Evolutionary conservation across 1,139 yeast species (phyloP).

Genomic region (Kluyveromyces marxianus): DNA sequence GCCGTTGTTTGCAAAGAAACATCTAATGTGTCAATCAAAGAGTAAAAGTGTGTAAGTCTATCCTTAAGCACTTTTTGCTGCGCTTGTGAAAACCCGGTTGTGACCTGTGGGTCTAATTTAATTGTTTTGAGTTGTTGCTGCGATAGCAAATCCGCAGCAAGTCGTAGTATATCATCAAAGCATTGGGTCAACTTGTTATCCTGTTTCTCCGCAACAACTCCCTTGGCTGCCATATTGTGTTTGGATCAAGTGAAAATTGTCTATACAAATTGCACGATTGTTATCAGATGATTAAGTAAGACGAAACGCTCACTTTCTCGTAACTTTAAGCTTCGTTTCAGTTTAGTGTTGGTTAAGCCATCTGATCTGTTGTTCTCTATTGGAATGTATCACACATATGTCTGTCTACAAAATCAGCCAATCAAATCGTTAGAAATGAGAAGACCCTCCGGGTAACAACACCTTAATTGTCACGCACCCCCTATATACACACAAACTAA

Average conservation of each 20-base stretch:
- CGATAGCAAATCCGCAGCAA: slow-evolving; percentile 28
- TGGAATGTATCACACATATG: not conserved
- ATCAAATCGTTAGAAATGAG: slow-evolving; percentile 1
- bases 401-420: slow-evolving; percentile 1
- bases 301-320: too few relatives aligned
- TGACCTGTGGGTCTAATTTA: slow-evolving; percentile 23
- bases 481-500: too few relatives aligned
- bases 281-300: too few relatives aligned
- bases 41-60: slow-evolving; percentile 25
- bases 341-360: not conserved
- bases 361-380: not conserved
- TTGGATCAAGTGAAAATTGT: not conserved
- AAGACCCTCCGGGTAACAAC: not conserved
- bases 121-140: slow-evolving; percentile 31
- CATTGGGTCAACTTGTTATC: slow-evolving; percentile 27
- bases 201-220: slow-evolving; percentile 7
- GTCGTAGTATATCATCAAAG: slow-evolving; percentile 28
- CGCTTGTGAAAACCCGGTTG: slow-evolving; percentile 21
- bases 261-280: too few relatives aligned
- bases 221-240: slow-evolving; percentile 1
- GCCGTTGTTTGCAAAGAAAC: slow-evolving; percentile 32
- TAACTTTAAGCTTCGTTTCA: not conserved
- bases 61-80: slow-evolving; percentile 24
- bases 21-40: slow-evolving; percentile 33
- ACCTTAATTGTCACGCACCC: not conserved